Evolutionary conservation across 805 yeast genomes (phyloP).

Genomic region (Ogataea haglerorum): DNA sequence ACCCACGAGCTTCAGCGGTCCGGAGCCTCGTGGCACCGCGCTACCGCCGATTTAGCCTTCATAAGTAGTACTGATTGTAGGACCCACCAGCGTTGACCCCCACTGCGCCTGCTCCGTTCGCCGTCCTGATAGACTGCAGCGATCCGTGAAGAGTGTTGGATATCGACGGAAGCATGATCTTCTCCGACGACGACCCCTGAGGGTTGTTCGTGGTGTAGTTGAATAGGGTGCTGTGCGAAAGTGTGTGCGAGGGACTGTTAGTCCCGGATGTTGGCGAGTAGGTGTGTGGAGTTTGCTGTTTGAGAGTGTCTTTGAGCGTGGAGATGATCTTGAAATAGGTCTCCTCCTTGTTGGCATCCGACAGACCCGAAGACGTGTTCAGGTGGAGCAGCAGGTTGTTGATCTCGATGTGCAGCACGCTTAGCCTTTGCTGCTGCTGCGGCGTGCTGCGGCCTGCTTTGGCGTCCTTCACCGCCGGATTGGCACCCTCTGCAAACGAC

Average conservation of each 20-base stretch:
- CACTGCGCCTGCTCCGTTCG: conserved; percentile 6
- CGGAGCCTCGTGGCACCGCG: background rate
- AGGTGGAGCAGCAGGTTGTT: conserved; percentile 29
- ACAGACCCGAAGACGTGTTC: conserved; percentile 20
- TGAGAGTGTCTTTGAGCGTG: conserved; percentile 22
- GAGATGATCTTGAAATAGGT: conserved; percentile 24
- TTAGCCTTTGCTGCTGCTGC: conserved; percentile 17
- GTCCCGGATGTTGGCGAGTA: conserved; percentile 23
- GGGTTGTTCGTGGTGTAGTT: conserved; percentile 15
- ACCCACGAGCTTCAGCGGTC: background rate
- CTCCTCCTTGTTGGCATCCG: conserved; percentile 27
- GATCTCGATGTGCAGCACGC: conserved; percentile 27
- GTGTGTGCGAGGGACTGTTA: conserved; percentile 16
- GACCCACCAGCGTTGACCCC: conserved; percentile 17
- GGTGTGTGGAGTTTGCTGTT: conserved; percentile 7
- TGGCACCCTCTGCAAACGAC: conserved; percentile 11
- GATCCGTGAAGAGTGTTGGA: conserved; percentile 23
- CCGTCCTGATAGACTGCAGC: conserved; percentile 21
- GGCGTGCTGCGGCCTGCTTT: conserved; percentile 4
- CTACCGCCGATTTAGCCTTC: conserved; percentile 1
- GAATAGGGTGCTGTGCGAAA: conserved; percentile 8
- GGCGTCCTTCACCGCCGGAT: conserved; percentile 2
- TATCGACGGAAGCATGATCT: conserved; percentile 25
- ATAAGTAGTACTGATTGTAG: conserved; percentile 31
- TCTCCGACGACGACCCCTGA: conserved; percentile 10